Evolutionary conservation across 306 rosid species (phyloP).

Genomic region (Sechiopsis laciniata): DNA sequence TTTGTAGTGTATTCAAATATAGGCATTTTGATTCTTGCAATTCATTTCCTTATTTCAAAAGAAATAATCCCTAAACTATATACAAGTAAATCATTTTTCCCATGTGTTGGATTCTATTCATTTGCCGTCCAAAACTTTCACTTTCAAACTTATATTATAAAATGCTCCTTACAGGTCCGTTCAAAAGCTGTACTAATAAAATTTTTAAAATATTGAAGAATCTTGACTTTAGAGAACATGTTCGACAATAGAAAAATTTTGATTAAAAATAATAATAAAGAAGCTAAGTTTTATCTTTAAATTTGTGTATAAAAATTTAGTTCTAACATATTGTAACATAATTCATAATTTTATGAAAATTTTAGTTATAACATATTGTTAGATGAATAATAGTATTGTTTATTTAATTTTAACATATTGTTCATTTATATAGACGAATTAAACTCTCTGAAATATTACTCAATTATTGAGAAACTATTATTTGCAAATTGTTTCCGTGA

Average conservation of each 20-base stretch:
- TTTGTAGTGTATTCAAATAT: background rate
- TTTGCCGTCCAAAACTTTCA: background rate
- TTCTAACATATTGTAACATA: too few relatives aligned
- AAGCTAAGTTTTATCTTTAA: background rate
- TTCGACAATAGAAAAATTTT: background rate
- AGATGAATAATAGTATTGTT: too few relatives aligned
- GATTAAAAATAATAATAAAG: background rate
- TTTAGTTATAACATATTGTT: too few relatives aligned
- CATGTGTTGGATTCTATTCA: background rate
- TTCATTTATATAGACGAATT: too few relatives aligned
- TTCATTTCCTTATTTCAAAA: background rate
- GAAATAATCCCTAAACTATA: background rate
- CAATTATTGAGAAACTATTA: too few relatives aligned
- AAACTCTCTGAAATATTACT: too few relatives aligned
- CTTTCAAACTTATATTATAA: slow-evolving; percentile 3
- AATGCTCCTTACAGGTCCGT: background rate
- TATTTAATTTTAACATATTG: too few relatives aligned
- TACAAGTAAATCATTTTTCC: background rate
- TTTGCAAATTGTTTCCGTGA: too few relatives aligned
- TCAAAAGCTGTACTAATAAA: background rate
- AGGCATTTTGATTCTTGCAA: background rate
- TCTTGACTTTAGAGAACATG: background rate
- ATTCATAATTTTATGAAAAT: too few relatives aligned
- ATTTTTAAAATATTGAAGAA: background rate
- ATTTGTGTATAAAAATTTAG: too few relatives aligned